Conservation (phyloP, 2,329 filamentous ascomycete species). For the Setomelanomma holmii region DNA sequence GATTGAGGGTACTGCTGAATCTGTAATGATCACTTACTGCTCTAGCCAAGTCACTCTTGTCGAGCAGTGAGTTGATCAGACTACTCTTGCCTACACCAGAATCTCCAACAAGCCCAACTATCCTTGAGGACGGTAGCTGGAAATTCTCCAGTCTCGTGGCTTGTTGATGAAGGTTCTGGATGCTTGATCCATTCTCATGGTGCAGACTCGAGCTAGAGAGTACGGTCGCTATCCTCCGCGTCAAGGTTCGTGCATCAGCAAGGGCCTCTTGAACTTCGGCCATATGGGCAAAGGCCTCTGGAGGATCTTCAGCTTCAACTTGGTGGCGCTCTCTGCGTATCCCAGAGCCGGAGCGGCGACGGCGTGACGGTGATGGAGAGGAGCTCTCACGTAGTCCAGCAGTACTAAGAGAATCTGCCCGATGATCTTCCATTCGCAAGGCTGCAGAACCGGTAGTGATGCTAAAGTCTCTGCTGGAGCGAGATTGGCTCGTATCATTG, state of each 20-base stretch:
- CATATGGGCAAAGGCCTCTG: slow-evolving; percentile 11
- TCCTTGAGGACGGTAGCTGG: slow-evolving; percentile 49
- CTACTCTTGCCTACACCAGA: slow-evolving; percentile 61
- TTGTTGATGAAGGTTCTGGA: slow-evolving; percentile 44
- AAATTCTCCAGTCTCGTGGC: slow-evolving; percentile 48
- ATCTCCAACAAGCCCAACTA: slow-evolving; percentile 58
- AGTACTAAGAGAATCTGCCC: not conserved
- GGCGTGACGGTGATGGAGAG: slow-evolving; percentile 21
- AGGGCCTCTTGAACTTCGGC: slow-evolving; percentile 19
- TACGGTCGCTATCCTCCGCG: slow-evolving; percentile 37
- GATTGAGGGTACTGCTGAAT: not conserved
- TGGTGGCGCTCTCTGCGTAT: slow-evolving; percentile 10
- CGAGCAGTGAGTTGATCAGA: slow-evolving; percentile 58
- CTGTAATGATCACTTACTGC: slow-evolving; percentile 46
- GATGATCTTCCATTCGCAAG: slow-evolving; percentile 6
- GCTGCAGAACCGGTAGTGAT: slow-evolving; percentile 1
- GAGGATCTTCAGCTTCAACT: slow-evolving; percentile 25
- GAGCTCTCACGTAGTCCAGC: slow-evolving; percentile 1
- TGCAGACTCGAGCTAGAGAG: slow-evolving; percentile 48
- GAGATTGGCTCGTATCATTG: not conserved
- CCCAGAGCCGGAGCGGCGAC: slow-evolving; percentile 22
- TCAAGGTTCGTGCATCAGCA: slow-evolving; percentile 42
- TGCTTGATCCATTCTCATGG: slow-evolving; percentile 49
- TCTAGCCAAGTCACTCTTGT: slow-evolving; percentile 50
- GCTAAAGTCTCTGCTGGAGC: slow-evolving; percentile 7